A percentile compares a stretch with the other conserved stretches of the same genome.
These are phyloP conservation scores for Wickerhamiella australiensis DNA, from an alignment of 805 yeast genomes.

Conservation along the genomic window DNA sequence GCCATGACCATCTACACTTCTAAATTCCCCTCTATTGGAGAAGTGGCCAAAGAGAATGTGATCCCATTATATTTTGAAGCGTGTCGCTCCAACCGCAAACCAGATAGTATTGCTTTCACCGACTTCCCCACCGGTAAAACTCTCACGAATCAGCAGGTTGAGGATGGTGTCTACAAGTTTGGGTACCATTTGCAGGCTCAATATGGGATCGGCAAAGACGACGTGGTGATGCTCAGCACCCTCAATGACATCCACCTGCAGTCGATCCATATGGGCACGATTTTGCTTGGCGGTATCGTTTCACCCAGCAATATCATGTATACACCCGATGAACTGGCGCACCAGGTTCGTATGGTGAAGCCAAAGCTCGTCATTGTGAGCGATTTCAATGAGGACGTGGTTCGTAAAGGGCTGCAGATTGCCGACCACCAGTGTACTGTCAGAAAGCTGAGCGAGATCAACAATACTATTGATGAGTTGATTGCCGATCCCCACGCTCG, in stretches of 20 bases:
- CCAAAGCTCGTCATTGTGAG: constrained; percentile 20
- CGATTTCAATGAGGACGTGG: constrained; percentile 11
- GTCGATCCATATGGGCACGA: constrained; percentile 23
- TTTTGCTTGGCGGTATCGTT: constrained; percentile 24
- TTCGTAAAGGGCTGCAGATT: constrained; percentile 11
- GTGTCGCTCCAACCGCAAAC: not conserved
- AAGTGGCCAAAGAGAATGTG: not conserved
- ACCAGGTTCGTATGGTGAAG: constrained; percentile 22
- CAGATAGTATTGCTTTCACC: not conserved
- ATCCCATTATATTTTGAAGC: not conserved
- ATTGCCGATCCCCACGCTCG: not conserved
- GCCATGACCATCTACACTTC: constrained; percentile 4
- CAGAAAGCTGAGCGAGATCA: constrained; percentile 10
- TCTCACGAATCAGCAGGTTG: constrained; percentile 1
- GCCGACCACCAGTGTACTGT: constrained; percentile 8
- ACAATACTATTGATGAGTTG: constrained; percentile 4
- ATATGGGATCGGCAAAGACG: constrained; percentile 22
- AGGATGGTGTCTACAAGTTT: constrained; percentile 14
- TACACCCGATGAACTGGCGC: constrained; percentile 25
- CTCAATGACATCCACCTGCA: constrained; percentile 26
- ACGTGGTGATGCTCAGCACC: constrained; percentile 26
- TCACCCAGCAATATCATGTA: constrained; percentile 29
- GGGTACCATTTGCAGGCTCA: constrained; percentile 19
- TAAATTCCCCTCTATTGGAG: not conserved
- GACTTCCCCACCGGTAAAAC: constrained; percentile 4